A percentile compares a stretch with the other conserved stretches of the same genome.
These are phyloP conservation scores for Podospora fimiseda DNA, from an alignment of 495 filamentous ascomycete genomes.

Conservation along the genomic window DNA sequence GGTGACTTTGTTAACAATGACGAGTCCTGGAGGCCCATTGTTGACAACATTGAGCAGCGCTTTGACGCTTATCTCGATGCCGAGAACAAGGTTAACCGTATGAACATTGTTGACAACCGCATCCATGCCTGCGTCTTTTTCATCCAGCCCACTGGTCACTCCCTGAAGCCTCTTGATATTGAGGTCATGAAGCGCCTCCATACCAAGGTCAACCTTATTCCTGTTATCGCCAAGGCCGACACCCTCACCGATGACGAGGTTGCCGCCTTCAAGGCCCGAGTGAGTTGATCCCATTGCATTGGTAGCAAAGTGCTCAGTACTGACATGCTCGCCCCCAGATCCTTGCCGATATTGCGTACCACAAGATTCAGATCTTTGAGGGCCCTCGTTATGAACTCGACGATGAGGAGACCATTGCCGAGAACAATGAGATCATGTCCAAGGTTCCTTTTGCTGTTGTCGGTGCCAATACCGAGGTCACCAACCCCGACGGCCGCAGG, in stretches of 20 bases:
- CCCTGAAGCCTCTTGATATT: slow-evolving; percentile 97
- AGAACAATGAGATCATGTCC: slow-evolving; percentile 99
- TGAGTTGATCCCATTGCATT: slow-evolving; percentile 46
- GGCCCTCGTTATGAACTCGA: slow-evolving; percentile 97
- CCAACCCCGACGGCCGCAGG: slow-evolving; percentile 84
- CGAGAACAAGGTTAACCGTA: slow-evolving; percentile 99
- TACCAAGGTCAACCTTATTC: slow-evolving; percentile 99
- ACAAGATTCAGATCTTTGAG: slow-evolving; percentile 97
- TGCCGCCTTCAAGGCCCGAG: slow-evolving; percentile 84
- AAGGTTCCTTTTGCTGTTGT: slow-evolving; percentile 99
- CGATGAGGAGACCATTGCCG: slow-evolving; percentile 97
- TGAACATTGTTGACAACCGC: slow-evolving; percentile 98
- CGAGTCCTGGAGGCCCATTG: slow-evolving; percentile 96
- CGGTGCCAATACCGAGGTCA: slow-evolving; percentile 89
- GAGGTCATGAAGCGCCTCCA: slow-evolving; percentile 98
- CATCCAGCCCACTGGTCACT: slow-evolving; percentile 97
- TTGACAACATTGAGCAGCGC: slow-evolving; percentile 98
- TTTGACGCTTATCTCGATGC: slow-evolving; percentile 97
- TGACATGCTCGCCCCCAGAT: slow-evolving; percentile 53
- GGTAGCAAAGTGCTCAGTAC: not conserved
- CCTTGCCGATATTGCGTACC: slow-evolving; percentile 90
- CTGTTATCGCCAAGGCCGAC: slow-evolving; percentile 97
- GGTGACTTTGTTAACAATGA: slow-evolving; percentile 99
- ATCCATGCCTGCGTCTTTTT: slow-evolving; percentile 99
- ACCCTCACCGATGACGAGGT: slow-evolving; percentile 98